These are phyloP conservation scores for Chlorella sp. DNA, from an alignment of 139 green algal genomes.

Conservation along the genomic window DNA sequence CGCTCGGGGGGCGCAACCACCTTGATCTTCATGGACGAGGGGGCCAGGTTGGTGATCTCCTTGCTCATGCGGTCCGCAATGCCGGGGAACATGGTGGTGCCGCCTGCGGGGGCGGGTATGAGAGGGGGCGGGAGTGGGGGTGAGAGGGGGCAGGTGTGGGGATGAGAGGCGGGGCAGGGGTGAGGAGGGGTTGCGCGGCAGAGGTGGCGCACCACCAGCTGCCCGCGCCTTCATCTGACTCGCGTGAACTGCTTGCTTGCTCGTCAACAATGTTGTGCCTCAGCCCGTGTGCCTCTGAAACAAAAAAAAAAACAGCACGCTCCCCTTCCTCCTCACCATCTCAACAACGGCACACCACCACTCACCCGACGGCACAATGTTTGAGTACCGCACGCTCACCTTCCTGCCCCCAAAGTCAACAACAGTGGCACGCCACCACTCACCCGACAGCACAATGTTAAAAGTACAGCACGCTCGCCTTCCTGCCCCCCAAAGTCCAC, in stretches of 20 bases:
- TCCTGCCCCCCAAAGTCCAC: too few relatives aligned
- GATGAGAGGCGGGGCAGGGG: neutral
- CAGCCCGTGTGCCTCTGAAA: too few relatives aligned
- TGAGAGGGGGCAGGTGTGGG: neutral
- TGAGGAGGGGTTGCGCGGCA: neutral
- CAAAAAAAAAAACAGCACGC: too few relatives aligned
- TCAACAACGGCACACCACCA: neutral
- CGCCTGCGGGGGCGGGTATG: constrained; percentile 51
- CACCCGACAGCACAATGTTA: constrained; percentile 90
- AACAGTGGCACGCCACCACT: neutral
- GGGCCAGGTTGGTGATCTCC: constrained; percentile 93
- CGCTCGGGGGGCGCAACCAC: constrained; percentile 94
- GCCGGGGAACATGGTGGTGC: constrained; percentile 98
- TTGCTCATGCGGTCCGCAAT: constrained; percentile 98
- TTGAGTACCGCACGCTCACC: too few relatives aligned
- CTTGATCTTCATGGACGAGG: constrained; percentile 96
- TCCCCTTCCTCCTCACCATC: too few relatives aligned
- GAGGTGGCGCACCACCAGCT: neutral
- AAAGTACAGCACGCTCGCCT: too few relatives aligned
- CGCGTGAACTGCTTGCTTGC: too few relatives aligned
- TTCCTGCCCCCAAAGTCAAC: too few relatives aligned
- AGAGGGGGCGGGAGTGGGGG: neutral
- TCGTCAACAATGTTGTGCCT: too few relatives aligned
- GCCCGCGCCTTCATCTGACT: too few relatives aligned
- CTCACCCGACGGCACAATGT: constrained; percentile 86